Conservation (phyloP, 2,329 filamentous ascomycete genomes). For the Trichoderma harzianum region DNA sequence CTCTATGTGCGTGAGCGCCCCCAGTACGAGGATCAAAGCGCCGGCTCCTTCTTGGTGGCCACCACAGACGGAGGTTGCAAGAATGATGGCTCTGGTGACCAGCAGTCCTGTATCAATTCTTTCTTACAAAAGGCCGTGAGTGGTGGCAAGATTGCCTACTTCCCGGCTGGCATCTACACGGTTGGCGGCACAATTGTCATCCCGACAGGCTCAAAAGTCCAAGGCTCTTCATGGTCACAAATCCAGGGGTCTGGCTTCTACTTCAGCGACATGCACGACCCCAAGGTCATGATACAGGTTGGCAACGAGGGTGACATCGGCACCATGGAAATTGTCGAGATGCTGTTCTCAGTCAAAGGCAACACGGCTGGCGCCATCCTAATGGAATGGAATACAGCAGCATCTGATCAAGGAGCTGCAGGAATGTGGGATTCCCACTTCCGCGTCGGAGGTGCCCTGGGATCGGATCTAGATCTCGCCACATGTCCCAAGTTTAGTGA, state of each 20-base stretch:
- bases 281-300: not conserved
- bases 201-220: not conserved
- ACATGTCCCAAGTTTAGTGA: slow-evolving; percentile 25
- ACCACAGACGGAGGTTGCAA: not conserved
- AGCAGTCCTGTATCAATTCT: not conserved
- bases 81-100: not conserved
- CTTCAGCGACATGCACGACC: not conserved
- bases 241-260: not conserved
- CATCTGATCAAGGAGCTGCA: slow-evolving; percentile 28
- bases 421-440: slow-evolving; percentile 58
- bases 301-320: not conserved
- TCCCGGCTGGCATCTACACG: not conserved
- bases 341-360: slow-evolving; percentile 64
- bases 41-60: not conserved
- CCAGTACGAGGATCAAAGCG: not conserved
- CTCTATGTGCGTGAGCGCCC: not conserved
- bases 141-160: not conserved
- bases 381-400: slow-evolving; percentile 58
- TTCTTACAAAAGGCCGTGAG: not conserved
- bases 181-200: not conserved
- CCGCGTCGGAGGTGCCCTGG: slow-evolving; percentile 68
- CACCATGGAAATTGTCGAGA: slow-evolving; percentile 63
- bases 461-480: slow-evolving; percentile 44
- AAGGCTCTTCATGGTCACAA: slow-evolving; percentile 1
- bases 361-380: slow-evolving; percentile 64